phyloP scores from a whole-genome alignment of 1,284 basidiomycete genomes.

The Trichosporon sp. region DNA sequence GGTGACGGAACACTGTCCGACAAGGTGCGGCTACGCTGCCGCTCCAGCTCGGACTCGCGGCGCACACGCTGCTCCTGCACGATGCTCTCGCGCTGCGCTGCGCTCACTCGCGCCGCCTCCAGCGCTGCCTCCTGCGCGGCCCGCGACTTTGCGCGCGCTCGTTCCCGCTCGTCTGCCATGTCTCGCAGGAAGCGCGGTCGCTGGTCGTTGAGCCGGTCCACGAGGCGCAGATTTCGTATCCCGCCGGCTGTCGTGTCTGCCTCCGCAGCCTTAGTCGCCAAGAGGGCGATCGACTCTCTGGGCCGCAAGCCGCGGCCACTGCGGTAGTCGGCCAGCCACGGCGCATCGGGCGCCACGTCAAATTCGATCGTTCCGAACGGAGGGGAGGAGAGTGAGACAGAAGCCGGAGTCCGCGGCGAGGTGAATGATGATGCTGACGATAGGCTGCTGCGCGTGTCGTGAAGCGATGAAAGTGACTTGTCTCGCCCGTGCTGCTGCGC shows the following conservation, averaged over 20 bases:
- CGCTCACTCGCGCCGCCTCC: background rate
- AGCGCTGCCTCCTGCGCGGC: background rate
- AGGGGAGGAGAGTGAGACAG: slow-evolving; percentile 21
- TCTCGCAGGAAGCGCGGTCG: slow-evolving; percentile 31
- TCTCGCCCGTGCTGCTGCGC: background rate
- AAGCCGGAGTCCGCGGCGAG: slow-evolving; percentile 24
- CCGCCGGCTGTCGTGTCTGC: too few species aligned
- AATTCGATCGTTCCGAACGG: slow-evolving; percentile 46
- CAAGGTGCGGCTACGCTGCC: background rate
- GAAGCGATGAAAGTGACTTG: background rate
- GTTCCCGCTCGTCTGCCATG: slow-evolving; percentile 20
- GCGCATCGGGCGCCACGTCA: slow-evolving; percentile 35
- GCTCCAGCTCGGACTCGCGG: background rate
- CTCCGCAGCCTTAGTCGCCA: background rate
- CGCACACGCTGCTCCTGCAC: background rate
- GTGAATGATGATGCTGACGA: slow-evolving; percentile 18
- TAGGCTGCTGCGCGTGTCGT: slow-evolving; percentile 9
- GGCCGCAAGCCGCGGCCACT: too few species aligned
- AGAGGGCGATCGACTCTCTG: too few species aligned
- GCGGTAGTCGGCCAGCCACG: slow-evolving; percentile 1
- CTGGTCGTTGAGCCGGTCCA: slow-evolving; percentile 25
- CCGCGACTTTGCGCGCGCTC: background rate
- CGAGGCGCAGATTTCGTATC: slow-evolving; percentile 32
- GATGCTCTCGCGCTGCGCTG: background rate
- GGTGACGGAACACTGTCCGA: background rate